Conservation (phyloP, 1,284 basidiomycete species). For the Cryptococcus sp. region DNA sequence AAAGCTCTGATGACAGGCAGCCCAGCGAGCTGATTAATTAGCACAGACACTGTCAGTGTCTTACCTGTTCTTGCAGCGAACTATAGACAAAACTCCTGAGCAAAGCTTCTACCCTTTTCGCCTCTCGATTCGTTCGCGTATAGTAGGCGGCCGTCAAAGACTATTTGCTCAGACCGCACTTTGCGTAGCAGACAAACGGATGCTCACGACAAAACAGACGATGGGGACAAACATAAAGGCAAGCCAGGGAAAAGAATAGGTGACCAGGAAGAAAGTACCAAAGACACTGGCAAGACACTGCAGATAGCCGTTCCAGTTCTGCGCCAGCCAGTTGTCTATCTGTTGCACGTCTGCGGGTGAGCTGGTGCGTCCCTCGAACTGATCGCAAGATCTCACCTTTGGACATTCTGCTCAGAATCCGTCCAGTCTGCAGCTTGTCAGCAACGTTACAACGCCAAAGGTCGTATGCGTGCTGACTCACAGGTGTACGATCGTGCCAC, state of each 20-base stretch:
- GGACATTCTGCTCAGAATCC: slow-evolving; percentile 61
- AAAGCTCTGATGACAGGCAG: slow-evolving; percentile 26
- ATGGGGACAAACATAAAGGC: slow-evolving; percentile 29
- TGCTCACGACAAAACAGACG: slow-evolving; percentile 17
- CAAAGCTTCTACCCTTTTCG: slow-evolving; percentile 30
- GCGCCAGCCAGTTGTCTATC: slow-evolving; percentile 24
- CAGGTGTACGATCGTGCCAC: slow-evolving; percentile 33
- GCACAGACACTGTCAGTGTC: neutral
- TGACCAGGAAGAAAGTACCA: slow-evolving; percentile 17
- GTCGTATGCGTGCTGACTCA: slow-evolving; percentile 1
- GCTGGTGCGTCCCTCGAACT: too few relatives aligned
- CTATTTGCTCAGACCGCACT: slow-evolving; percentile 6
- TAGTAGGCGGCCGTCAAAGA: slow-evolving; percentile 20
- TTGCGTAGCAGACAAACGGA: neutral
- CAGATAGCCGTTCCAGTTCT: slow-evolving; percentile 15
- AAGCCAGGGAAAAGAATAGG: slow-evolving; percentile 25
- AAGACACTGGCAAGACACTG: neutral
- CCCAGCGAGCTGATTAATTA: slow-evolving; percentile 13
- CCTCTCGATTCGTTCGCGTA: slow-evolving; percentile 23
- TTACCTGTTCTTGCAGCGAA: slow-evolving; percentile 27
- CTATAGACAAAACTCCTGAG: slow-evolving; percentile 25
- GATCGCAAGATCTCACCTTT: slow-evolving; percentile 30
- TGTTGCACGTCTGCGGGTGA: slow-evolving; percentile 23
- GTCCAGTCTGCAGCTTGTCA: slow-evolving; percentile 45
- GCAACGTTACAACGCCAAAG: neutral